Percentiles rank a stretch among this genome's conserved stretches.
Conservation (phyloP, 306 rosid species). For the Comarum palustre region DNA sequence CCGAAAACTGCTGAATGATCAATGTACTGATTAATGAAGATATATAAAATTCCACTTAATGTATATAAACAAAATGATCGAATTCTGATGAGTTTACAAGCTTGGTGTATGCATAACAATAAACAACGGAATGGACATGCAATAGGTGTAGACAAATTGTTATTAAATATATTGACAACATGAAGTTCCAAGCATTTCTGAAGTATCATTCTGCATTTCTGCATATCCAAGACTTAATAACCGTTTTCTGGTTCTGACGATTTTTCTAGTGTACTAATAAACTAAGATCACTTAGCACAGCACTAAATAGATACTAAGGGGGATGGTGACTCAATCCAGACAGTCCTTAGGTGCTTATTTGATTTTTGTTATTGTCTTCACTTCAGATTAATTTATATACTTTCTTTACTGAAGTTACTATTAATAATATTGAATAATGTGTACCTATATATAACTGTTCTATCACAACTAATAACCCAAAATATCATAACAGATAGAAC, state of each 20-base stretch:
- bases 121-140: neutral
- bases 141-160: neutral
- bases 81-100: neutral
- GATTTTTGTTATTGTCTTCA: neutral
- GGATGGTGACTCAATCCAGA: neutral
- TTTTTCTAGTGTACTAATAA: constrained; percentile 30
- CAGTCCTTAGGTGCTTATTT: neutral
- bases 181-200: neutral
- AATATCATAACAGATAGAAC: neutral
- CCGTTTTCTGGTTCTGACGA: too few relatives aligned
- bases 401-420: neutral
- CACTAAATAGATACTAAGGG: neutral
- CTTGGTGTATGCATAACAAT: neutral
- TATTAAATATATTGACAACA: neutral
- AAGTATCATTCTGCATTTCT: neutral
- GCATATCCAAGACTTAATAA: neutral
- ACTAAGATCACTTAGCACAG: constrained; percentile 17
- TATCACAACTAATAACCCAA: neutral
- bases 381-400: neutral
- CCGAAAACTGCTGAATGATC: neutral
- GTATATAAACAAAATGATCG: neutral
- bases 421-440: too few relatives aligned
- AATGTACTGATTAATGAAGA: neutral
- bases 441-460: neutral
- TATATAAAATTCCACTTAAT: neutral